Conservation (phyloP, 2,329 filamentous ascomycete species). For the Alternaria sp. region DNA sequence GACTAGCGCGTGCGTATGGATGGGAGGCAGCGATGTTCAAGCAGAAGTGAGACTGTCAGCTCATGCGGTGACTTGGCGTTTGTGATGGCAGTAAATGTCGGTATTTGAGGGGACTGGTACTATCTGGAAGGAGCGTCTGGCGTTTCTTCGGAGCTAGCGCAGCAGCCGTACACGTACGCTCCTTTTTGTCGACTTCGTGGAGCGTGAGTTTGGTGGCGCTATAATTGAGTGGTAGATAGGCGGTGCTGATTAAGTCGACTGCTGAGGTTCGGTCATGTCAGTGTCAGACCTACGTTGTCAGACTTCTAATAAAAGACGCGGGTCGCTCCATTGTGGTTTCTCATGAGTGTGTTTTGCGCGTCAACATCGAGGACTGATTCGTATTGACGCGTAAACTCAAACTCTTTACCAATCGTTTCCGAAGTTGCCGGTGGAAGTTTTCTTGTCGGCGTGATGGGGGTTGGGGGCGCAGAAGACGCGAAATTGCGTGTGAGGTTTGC, state of each 20-base stretch:
- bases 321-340: neutral
- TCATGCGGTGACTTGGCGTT: neutral
- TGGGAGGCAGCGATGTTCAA: neutral
- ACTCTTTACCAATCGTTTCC: neutral
- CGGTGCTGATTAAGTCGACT: neutral
- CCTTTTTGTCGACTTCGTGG: neutral
- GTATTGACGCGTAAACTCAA: neutral
- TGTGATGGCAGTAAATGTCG: neutral
- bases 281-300: fast-evolving
- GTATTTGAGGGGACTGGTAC: neutral
- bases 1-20: neutral
- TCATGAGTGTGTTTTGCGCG: neutral
- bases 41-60: neutral
- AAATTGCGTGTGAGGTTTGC: neutral
- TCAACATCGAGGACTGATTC: neutral
- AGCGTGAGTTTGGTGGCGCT: neutral
- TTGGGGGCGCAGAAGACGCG: neutral
- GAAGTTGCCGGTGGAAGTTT: neutral
- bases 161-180: neutral
- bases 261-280: neutral
- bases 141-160: neutral
- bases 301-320: neutral
- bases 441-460: neutral
- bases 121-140: neutral
- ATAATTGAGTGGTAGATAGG: neutral